A percentile compares a stretch with the other conserved stretches of the same genome.
Conservation (phyloP, 129 eudicot species). For the Logfia minima region DNA sequence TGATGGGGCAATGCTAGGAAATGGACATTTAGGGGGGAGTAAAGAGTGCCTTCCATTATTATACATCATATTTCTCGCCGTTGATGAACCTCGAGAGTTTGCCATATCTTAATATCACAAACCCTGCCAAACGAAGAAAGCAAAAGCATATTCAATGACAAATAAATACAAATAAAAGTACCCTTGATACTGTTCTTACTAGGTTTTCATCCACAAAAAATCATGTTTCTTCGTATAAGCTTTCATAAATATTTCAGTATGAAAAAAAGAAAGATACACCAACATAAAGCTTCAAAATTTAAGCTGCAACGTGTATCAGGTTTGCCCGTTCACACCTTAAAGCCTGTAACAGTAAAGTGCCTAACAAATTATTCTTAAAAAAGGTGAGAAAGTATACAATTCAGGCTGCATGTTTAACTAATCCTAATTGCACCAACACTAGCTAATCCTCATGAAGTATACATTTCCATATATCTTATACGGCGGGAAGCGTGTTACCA, state of each 20-base stretch:
- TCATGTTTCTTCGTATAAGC: not conserved
- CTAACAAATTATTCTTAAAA: not conserved
- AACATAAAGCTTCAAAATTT: not conserved
- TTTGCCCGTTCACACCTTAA: not conserved
- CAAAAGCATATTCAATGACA: not conserved
- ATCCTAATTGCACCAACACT: not conserved
- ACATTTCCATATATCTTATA: not conserved
- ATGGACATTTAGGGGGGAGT: slow-evolving; percentile 87
- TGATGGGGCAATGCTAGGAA: slow-evolving; percentile 66
- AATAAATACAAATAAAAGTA: not conserved
- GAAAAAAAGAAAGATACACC: not conserved
- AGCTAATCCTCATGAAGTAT: not conserved
- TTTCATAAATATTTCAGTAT: not conserved
- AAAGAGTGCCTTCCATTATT: slow-evolving; percentile 55
- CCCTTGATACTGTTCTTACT: not conserved
- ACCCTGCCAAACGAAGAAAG: slow-evolving; percentile 1
- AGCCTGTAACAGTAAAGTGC: not conserved
- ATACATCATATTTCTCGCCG: slow-evolving; percentile 50
- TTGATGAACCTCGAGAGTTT: slow-evolving; percentile 61
- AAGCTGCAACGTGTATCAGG: not conserved
- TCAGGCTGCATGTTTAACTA: not conserved
- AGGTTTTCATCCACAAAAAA: not conserved
- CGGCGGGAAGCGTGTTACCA: not conserved
- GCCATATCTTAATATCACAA: slow-evolving; percentile 46
- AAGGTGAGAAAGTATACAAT: not conserved